phyloP scores from a whole-genome alignment of 1,284 basidiomycete genomes.

The Ustilago trichophora region DNA sequence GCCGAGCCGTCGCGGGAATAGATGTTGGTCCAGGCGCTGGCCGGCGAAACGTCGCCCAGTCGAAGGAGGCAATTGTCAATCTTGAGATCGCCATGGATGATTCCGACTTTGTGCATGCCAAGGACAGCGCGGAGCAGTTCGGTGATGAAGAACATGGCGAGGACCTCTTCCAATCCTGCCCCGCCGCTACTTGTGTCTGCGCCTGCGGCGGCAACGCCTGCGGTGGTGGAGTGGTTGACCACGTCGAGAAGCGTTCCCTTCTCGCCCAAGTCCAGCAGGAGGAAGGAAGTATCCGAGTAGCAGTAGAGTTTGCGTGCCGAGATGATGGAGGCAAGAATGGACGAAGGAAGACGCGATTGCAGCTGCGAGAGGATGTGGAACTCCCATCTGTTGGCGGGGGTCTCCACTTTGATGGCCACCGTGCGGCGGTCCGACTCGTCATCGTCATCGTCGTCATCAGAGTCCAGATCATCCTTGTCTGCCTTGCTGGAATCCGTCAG shows the following conservation, averaged over 20 bases:
- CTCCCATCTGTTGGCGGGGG: constrained; percentile 90
- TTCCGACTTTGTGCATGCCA: constrained; percentile 79
- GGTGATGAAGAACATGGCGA: constrained; percentile 93
- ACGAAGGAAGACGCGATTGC: constrained; percentile 67
- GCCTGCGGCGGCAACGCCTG: constrained; percentile 71
- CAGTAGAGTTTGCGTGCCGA: constrained; percentile 53
- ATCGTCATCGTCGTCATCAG: constrained; percentile 55
- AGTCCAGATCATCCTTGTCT: constrained; percentile 8
- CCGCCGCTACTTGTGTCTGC: constrained; percentile 67
- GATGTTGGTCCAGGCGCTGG: constrained; percentile 74
- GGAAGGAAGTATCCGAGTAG: constrained; percentile 81
- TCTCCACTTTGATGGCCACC: constrained; percentile 91
- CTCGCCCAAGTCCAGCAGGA: constrained; percentile 85
- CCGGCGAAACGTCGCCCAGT: constrained; percentile 78
- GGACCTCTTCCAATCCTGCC: constrained; percentile 81
- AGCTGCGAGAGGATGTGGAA: constrained; percentile 85
- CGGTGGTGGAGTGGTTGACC: constrained; percentile 75
- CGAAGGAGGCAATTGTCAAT: constrained; percentile 97
- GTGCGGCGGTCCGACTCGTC: constrained; percentile 72
- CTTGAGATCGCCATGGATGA: constrained; percentile 98
- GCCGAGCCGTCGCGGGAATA: constrained; percentile 80
- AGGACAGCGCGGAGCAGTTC: constrained; percentile 87
- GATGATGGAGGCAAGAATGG: constrained; percentile 48
- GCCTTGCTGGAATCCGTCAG: constrained; percentile 10
- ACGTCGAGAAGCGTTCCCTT: constrained; percentile 93